phyloP scores from a whole-genome alignment of 371 early-diverging fungal species.

The Actinomortierella ambigua region DNA sequence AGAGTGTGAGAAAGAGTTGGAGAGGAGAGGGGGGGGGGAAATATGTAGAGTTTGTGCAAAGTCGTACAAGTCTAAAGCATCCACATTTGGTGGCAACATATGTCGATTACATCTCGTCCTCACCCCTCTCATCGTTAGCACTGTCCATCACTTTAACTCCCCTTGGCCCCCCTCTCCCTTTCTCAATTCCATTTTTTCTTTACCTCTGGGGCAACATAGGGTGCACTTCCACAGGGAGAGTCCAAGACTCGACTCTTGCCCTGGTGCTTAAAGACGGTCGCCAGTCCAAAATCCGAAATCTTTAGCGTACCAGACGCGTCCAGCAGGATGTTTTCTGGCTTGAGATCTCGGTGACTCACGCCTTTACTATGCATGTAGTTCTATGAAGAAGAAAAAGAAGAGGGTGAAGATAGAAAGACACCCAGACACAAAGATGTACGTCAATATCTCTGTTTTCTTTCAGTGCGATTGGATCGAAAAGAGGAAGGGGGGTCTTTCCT shows the following conservation, averaged over 20 bases:
- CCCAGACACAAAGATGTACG: background rate
- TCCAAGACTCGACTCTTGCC: constrained; percentile 56
- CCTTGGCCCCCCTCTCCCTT: too few relatives aligned
- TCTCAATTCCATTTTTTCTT: constrained; percentile 11
- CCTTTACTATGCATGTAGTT: constrained; percentile 38
- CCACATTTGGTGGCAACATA: too few relatives aligned
- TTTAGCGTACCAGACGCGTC: constrained; percentile 62
- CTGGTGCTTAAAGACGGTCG: constrained; percentile 69
- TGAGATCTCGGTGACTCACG: constrained; percentile 62
- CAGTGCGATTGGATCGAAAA: too few relatives aligned
- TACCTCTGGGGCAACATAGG: constrained; percentile 90
- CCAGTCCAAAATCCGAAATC: constrained; percentile 94
- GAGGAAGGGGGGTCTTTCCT: too few relatives aligned
- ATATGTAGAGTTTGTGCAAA: too few relatives aligned
- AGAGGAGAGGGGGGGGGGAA: too few relatives aligned
- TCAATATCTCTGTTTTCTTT: too few relatives aligned
- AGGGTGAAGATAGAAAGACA: background rate
- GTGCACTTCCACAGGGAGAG: constrained; percentile 85
- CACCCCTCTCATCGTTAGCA: too few relatives aligned
- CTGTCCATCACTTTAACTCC: too few relatives aligned
- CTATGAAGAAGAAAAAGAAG: constrained; percentile 8
- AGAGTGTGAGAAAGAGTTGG: background rate
- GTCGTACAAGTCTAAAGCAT: too few relatives aligned
- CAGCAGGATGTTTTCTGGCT: constrained; percentile 77
- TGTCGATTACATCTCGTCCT: too few relatives aligned